Evolutionary conservation across 441 rosid species (phyloP), one percentile per base, ranked within the genome.

Genomic region (Populus trichocarpa): DNA sequence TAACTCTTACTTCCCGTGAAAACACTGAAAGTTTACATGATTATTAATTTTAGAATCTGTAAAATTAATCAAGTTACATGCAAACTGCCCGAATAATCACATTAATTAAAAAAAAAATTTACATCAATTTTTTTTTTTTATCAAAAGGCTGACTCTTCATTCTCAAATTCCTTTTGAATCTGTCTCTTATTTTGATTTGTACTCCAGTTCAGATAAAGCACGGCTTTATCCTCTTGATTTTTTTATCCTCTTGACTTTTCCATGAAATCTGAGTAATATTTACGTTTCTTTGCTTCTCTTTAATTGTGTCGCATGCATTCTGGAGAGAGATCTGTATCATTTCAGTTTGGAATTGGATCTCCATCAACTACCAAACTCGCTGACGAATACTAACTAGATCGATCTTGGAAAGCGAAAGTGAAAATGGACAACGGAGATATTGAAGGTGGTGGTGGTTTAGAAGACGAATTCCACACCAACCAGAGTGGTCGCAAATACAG

Each of bases 391-490:
- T 46, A 46, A 46, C 14, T 46, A 46, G 57, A 46, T 40, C 14
- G 80, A 78, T 75, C 79, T 69, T 42, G 70, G 26, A 64, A 30
- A 18, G 42, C 32, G 75, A 26, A 23, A 12, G 25, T 82, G 76
- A 89, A 79, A 80, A 94, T 92, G 99, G 86, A 89, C 77, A 85
- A 86, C 75, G 93, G 85, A 63, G 99, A 90, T 77, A 79, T 87
- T 50, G 99, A 96, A 82, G 86, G 87, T 68, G 97, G 92, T 40
- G 50, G 50, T 63, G 73, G 63, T 23, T 13, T 59, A 71, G 98
- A 86, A 7, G 95, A 90, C 59, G 95, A 87, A 53, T 85, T 91
- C 72, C 88, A 66, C 30, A 73, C 84, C 63, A 30, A 78, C 74
- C 71, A 14, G 38, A 9, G 83, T 78, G 93, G 92, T 65, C 88